These are phyloP conservation scores for Aleurites moluccanus DNA, from an alignment of 441 rosid genomes.

Conservation along the genomic window DNA sequence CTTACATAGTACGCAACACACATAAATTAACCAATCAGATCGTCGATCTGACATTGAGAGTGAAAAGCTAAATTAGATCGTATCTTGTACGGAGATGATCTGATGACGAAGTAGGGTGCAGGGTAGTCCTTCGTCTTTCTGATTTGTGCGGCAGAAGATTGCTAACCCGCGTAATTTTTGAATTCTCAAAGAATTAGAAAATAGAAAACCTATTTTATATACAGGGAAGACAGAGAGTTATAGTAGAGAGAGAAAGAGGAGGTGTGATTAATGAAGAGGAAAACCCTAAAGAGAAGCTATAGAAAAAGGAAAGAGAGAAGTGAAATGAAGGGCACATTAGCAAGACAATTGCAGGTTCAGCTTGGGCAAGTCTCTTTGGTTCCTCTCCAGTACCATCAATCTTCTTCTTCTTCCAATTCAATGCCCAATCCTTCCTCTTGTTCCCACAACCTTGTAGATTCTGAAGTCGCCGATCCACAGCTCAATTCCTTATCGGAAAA, in stretches of 20 bases:
- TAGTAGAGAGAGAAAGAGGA: slow-evolving; percentile 21
- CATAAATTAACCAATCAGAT: not conserved
- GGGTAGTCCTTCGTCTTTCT: not conserved
- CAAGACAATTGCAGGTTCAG: slow-evolving; percentile 43
- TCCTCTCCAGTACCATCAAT: slow-evolving; percentile 38
- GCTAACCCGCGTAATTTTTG: slow-evolving; percentile 52
- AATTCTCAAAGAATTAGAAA: not conserved
- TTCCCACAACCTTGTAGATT: slow-evolving; percentile 46
- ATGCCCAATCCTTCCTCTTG: slow-evolving; percentile 26
- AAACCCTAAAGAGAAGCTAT: slow-evolving; percentile 40
- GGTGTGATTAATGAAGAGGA: slow-evolving; percentile 41
- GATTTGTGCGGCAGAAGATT: slow-evolving; percentile 25
- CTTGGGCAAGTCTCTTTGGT: slow-evolving; percentile 30
- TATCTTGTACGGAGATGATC: slow-evolving; percentile 3
- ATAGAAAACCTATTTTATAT: not conserved
- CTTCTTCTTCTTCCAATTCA: slow-evolving; percentile 33
- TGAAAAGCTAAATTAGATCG: not conserved
- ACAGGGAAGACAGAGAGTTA: not conserved
- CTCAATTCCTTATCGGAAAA: slow-evolving; percentile 23
- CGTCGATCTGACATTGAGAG: not conserved
- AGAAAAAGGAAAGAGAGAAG: slow-evolving; percentile 28
- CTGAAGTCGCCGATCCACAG: slow-evolving; percentile 33
- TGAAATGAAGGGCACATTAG: slow-evolving; percentile 58
- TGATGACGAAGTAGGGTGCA: not conserved
- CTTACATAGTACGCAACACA: slow-evolving; percentile 34